Evolutionary conservation across 371 early-diverging fungal species (phyloP), one percentile per base, ranked within the genome.

Genomic region (Mucor saturninus): DNA sequence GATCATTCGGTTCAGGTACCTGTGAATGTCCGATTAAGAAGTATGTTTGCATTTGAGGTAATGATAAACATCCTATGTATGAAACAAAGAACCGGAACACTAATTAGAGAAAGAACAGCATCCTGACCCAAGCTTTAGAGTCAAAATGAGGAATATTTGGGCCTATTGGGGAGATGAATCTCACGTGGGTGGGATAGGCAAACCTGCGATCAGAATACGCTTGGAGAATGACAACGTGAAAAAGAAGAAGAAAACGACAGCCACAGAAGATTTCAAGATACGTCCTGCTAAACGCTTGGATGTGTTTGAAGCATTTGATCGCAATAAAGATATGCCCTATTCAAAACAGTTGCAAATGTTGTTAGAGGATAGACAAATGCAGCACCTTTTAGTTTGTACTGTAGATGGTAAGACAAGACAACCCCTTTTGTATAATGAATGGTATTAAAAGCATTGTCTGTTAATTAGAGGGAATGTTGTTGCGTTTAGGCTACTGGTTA

Each of bases 401-500:
- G 68, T 69, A 21, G 48, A 64, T 29, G 69, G 76, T 76, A 73
- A 67, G 57, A 11, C 26, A 21, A 45, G n/a, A 42, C 9, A 45
- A 51, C 21, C 21, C 21, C 1, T 21, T 21, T 21, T 21, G 1
- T 21, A 21, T 21, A 21, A 21, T 21, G 21, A 21, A 21, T 21
- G 21, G 1, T 21, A 21, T 21, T 21, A 11, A 46, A 4, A 28
- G 4, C 30, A 2, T 4, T 43, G 30, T 28, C 2, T 43, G 9
- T 38, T 56, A n/a, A n/a, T 29, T n/a, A 45, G 35, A 58, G 50
- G 39, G 61, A 7, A 75, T 13, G 64, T 71, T 26, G 66, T 83
- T 35, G 60, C 70, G 86, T 28, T 74, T 86, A 28, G 77, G 80
- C 46, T 68, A 70, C 13, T 81, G 80, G 82, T 62, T 86, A 5